These are phyloP conservation scores for Spergularia marina DNA, from an alignment of 148 eudicot species.

Conservation along the genomic window DNA sequence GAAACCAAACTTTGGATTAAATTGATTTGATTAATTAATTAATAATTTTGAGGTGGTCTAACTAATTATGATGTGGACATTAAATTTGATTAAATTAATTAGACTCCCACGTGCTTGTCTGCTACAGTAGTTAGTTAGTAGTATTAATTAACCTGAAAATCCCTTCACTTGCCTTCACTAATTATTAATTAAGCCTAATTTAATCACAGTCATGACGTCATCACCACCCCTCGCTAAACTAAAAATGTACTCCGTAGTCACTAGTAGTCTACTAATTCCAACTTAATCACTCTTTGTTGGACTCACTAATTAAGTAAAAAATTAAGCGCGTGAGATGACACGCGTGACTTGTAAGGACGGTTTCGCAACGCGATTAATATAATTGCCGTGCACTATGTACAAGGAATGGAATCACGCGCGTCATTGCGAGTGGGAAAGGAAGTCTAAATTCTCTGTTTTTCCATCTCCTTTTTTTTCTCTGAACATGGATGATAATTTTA, in stretches of 20 bases:
- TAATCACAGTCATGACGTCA: conserved; percentile 1
- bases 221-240: neutral
- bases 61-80: conserved; percentile 6
- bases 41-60: neutral
- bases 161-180: conserved; percentile 8
- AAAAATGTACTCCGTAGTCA: neutral
- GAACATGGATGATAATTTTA: conserved; percentile 2
- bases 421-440: conserved; percentile 5
- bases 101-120: conserved; percentile 23
- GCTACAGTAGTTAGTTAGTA: neutral
- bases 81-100: neutral
- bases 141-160: neutral
- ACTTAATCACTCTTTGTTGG: neutral
- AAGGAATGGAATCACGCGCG: conserved; percentile 29
- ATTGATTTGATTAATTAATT: neutral
- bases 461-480: neutral
- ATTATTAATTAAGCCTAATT: neutral
- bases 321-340: too few species aligned
- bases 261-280: neutral
- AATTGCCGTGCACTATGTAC: conserved; percentile 10
- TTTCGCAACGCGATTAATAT: neutral
- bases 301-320: too few species aligned
- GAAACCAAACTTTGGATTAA: neutral
- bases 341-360: neutral
- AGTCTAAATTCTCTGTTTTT: conserved; percentile 14